Percentiles rank a stretch among this genome's conserved stretches.
These are phyloP conservation scores for Tanozyma kutaoensis DNA, from an alignment of 805 yeast genomes.

Conservation along the genomic window DNA sequence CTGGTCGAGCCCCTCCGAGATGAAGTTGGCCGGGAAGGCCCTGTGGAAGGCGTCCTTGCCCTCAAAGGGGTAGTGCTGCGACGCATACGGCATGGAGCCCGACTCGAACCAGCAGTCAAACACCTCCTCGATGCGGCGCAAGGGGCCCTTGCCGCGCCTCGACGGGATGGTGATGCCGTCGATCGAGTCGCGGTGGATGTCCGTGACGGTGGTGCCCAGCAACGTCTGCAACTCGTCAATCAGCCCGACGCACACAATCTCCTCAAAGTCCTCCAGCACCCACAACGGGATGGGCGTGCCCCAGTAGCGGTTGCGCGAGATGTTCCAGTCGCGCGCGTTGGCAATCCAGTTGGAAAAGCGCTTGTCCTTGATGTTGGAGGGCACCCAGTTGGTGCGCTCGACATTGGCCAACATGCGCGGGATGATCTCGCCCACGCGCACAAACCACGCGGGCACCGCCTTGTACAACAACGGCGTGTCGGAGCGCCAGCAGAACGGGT, in stretches of 20 bases:
- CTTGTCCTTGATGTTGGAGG: constrained; percentile 78
- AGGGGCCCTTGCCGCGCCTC: constrained; percentile 70
- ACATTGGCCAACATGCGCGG: constrained; percentile 85
- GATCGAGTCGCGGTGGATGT: constrained; percentile 86
- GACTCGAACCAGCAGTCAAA: constrained; percentile 99
- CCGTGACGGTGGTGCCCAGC: constrained; percentile 74
- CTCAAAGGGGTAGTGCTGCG: constrained; percentile 95
- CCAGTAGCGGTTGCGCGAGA: constrained; percentile 98
- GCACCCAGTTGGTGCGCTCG: constrained; percentile 89
- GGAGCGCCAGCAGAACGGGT: constrained; percentile 99
- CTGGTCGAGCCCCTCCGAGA: constrained; percentile 97
- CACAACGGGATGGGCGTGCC: constrained; percentile 98
- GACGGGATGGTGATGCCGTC: constrained; percentile 93
- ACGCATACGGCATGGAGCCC: constrained; percentile 98
- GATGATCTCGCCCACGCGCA: constrained; percentile 73
- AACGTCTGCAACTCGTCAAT: constrained; percentile 74
- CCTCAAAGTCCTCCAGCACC: constrained; percentile 90
- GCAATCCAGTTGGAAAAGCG: constrained; percentile 97
- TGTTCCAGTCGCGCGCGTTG: constrained; percentile 98
- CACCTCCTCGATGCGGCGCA: constrained; percentile 91
- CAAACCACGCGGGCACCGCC: constrained; percentile 98
- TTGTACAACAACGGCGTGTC: constrained; percentile 95
- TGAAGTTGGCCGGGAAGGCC: constrained; percentile 93
- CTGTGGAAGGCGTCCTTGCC: constrained; percentile 52
- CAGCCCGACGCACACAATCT: constrained; percentile 87